Evolutionary conservation across 345 rosid genomes (phyloP).

Genomic region (Citrus sp.): DNA sequence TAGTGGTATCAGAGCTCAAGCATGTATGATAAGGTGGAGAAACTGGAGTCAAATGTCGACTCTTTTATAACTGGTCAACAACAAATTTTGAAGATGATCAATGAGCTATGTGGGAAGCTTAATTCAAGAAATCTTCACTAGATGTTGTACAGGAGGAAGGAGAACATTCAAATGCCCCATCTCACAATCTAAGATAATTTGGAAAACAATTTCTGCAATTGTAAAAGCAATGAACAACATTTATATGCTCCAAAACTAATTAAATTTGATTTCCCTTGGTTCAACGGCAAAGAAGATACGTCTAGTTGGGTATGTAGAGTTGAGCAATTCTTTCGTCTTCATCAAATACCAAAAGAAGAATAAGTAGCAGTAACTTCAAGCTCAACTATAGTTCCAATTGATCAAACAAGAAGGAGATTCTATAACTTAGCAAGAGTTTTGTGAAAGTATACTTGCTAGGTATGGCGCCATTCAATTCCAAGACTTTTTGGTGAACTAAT

Average conservation of each 20-base stretch:
- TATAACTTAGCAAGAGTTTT: no score
- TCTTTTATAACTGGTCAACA: not conserved
- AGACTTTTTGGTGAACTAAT: no score
- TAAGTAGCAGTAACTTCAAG: not conserved
- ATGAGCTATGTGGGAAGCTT: not conserved
- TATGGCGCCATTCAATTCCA: no score
- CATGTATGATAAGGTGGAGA: not conserved
- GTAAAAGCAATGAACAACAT: fast-evolving
- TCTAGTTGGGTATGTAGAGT: not conserved
- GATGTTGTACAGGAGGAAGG: not conserved
- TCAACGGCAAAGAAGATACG: not conserved
- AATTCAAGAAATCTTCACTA: not conserved
- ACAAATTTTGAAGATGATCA: not conserved
- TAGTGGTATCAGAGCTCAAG: not conserved
- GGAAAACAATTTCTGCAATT: not conserved
- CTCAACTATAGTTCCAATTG: no score
- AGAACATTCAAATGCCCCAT: not conserved
- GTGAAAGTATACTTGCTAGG: no score
- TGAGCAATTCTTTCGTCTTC: no score
- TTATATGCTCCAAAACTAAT: not conserved
- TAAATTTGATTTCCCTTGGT: not conserved
- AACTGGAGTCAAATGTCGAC: not conserved
- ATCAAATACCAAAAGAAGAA: no score
- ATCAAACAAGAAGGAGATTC: no score
- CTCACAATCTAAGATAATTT: not conserved